Conservation (phyloP, 306 rosid genomes). For the Rosa chinensis region DNA sequence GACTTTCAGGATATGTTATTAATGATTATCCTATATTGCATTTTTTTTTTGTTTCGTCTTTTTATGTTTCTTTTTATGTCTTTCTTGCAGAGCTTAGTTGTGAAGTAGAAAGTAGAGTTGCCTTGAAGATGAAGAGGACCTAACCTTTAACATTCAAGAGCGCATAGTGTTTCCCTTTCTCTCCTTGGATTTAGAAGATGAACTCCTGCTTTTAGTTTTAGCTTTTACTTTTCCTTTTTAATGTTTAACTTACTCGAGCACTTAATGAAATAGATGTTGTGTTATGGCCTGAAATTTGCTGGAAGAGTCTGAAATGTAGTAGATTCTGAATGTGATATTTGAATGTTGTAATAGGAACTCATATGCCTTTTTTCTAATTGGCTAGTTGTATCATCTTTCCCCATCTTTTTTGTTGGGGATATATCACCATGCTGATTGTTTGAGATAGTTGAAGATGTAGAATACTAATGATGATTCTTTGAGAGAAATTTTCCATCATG, state of each 20-base stretch:
- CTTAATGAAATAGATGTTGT: constrained; percentile 50
- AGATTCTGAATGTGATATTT: constrained; percentile 55
- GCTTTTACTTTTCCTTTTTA: constrained; percentile 44
- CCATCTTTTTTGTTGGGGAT: constrained; percentile 14
- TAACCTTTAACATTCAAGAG: constrained; percentile 26
- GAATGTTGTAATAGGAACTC: constrained; percentile 72
- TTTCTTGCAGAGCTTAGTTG: constrained; percentile 1
- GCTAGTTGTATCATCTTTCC: constrained; percentile 55
- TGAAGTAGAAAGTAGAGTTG: constrained; percentile 40
- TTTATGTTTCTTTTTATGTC: background rate
- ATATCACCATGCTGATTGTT: constrained; percentile 42
- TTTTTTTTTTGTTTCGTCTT: background rate
- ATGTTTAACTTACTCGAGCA: constrained; percentile 48
- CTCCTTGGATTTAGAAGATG: constrained; percentile 45
- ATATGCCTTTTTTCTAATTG: constrained; percentile 50
- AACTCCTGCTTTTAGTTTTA: constrained; percentile 49
- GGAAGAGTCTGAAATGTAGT: constrained; percentile 54
- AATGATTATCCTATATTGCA: background rate
- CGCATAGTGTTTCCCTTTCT: constrained; percentile 36
- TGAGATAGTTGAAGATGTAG: constrained; percentile 45
- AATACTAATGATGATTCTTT: constrained; percentile 54
- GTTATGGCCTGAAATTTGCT: constrained; percentile 72
- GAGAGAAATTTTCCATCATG: constrained; percentile 19
- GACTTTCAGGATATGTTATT: background rate
- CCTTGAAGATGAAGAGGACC: constrained; percentile 39